Evolutionary conservation across 306 rosid genomes (phyloP).

Genomic region (Boehmeria nivea): DNA sequence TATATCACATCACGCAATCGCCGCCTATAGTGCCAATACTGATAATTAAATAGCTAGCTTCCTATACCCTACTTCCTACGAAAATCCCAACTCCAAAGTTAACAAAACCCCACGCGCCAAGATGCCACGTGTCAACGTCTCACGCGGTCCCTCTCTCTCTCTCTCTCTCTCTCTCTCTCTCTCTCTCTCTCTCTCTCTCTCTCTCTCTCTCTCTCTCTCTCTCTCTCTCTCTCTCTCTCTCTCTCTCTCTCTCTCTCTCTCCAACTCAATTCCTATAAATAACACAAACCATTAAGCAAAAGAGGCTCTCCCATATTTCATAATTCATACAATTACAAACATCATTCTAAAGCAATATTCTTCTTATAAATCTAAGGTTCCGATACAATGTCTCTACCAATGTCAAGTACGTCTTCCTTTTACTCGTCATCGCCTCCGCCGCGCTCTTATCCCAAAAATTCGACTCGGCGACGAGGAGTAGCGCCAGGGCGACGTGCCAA

Average conservation of each 20-base stretch:
- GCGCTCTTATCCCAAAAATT: background rate
- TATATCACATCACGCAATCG: too few relatives aligned
- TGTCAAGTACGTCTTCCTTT: slow-evolving; percentile 26
- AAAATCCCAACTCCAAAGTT: background rate
- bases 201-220: too few relatives aligned
- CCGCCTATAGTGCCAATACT: too few relatives aligned
- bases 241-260: background rate
- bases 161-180: too few relatives aligned
- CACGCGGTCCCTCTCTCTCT: too few relatives aligned
- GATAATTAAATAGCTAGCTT: too few relatives aligned
- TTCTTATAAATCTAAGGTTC: background rate
- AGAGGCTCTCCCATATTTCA: background rate
- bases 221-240: background rate
- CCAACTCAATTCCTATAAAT: too few relatives aligned
- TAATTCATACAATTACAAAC: background rate
- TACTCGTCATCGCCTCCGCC: slow-evolving; percentile 11
- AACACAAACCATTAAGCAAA: background rate
- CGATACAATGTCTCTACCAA: slow-evolving; percentile 3
- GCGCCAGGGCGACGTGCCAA: background rate
- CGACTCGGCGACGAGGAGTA: background rate
- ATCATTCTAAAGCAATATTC: background rate
- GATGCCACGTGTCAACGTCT: background rate
- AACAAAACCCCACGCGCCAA: background rate
- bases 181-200: too few relatives aligned
- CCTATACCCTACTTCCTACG: background rate